These are phyloP conservation scores for Oleoguttula mirabilis DNA, from an alignment of 495 filamentous ascomycete species.

Conservation along the genomic window DNA sequence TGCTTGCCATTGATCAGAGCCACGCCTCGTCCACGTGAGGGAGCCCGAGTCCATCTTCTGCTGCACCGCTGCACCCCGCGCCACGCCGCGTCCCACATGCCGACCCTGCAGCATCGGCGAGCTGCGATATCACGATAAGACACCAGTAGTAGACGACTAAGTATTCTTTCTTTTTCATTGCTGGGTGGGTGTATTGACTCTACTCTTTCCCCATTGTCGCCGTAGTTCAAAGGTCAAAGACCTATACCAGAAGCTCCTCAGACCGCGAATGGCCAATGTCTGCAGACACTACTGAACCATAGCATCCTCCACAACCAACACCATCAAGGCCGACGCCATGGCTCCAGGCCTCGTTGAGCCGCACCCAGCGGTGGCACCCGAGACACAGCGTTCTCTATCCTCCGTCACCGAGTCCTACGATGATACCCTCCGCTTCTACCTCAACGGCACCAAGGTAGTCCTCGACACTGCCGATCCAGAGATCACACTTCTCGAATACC, in stretches of 20 bases:
- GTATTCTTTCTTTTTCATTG: neutral
- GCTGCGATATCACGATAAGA: neutral
- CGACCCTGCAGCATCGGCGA: neutral
- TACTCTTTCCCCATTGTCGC: neutral
- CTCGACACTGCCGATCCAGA: slow-evolving; percentile 75
- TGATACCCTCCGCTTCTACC: slow-evolving; percentile 62
- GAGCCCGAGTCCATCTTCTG: too few relatives aligned
- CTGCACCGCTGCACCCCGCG: too few relatives aligned
- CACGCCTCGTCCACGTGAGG: too few relatives aligned
- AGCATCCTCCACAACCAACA: neutral
- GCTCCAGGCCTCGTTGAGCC: slow-evolving; percentile 47
- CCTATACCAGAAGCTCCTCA: neutral
- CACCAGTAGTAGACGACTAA: neutral
- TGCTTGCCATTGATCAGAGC: too few relatives aligned
- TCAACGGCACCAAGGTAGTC: slow-evolving; percentile 85
- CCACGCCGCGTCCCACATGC: too few relatives aligned
- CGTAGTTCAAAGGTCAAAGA: neutral
- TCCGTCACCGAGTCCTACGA: slow-evolving; percentile 51
- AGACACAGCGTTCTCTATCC: slow-evolving; percentile 36
- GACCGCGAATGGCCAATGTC: too few relatives aligned
- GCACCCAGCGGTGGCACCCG: slow-evolving; percentile 31
- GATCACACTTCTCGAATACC: slow-evolving; percentile 83
- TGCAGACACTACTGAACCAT: neutral
- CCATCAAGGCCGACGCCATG: slow-evolving; percentile 35
- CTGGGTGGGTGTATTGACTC: too few relatives aligned